Conservation (phyloP, 208 protist species). For the Trypanosomatidae sp. region DNA sequence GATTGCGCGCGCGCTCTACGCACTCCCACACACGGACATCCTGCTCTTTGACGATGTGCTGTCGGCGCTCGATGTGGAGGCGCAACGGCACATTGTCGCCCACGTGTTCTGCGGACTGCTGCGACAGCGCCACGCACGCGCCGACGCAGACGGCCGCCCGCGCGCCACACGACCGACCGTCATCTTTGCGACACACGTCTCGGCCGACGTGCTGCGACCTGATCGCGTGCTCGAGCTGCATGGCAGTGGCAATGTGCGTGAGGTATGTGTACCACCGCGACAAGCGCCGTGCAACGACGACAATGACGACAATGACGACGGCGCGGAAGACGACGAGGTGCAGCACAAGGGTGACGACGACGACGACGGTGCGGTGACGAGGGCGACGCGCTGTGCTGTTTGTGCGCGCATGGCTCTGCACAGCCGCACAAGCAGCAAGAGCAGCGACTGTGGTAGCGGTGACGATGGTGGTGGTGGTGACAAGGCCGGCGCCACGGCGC, state of each 20-base stretch:
- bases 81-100: conserved; percentile 65
- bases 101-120: conserved; percentile 61
- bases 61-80: conserved; percentile 86
- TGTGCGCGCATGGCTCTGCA: no score
- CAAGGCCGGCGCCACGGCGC: no score
- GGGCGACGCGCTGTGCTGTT: no score
- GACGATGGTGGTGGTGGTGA: no score
- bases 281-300: no score
- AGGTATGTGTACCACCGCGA: no score
- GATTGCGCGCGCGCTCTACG: conserved; percentile 74
- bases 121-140: conserved; percentile 12
- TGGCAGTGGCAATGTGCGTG: conserved; percentile 21
- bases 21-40: conserved; percentile 36
- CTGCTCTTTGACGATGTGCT: conserved; percentile 90
- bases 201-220: conserved; percentile 16
- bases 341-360: no score
- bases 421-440: no score
- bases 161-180: conserved; percentile 34
- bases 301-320: no score
- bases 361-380: no score
- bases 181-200: conserved; percentile 27
- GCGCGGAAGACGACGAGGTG: no score
- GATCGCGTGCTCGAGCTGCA: conserved; percentile 28
- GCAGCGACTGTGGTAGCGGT: no score
- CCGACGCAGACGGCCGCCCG: background rate